Percentiles rank a stretch among this genome's conserved stretches.
Evolutionary conservation across 2,329 filamentous ascomycete species (phyloP).

Genomic region (Trichophyton benhamiae): DNA sequence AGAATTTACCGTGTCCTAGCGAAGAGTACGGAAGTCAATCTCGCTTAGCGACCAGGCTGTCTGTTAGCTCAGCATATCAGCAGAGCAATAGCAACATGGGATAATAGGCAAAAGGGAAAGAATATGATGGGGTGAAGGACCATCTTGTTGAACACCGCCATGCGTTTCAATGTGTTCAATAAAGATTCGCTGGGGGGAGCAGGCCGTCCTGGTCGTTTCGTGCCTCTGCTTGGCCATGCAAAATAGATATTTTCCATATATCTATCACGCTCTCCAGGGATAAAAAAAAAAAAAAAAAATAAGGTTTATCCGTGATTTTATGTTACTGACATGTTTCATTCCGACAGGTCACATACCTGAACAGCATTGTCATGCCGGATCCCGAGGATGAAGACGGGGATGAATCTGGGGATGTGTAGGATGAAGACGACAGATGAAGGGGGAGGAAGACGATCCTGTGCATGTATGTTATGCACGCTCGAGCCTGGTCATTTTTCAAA

Average conservation of each 20-base stretch:
- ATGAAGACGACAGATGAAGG: not conserved
- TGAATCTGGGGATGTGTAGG: slow-evolving; percentile 20
- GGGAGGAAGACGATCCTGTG: not conserved
- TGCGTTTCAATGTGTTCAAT: slow-evolving; percentile 2
- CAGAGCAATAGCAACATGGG: not conserved
- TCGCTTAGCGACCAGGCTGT: slow-evolving; percentile 4
- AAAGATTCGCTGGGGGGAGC: slow-evolving; percentile 3
- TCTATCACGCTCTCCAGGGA: not conserved
- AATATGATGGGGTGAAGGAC: not conserved
- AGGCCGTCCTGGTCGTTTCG: not conserved
- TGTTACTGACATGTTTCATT: slow-evolving; percentile 6
- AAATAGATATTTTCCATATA: slow-evolving; percentile 3
- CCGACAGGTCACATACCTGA: slow-evolving; percentile 55
- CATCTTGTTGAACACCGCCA: not conserved
- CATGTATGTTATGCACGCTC: not conserved
- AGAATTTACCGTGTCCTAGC: slow-evolving; percentile 1
- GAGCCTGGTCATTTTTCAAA: not conserved
- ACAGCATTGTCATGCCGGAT: slow-evolving; percentile 63
- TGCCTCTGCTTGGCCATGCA: slow-evolving; percentile 6
- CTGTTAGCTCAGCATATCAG: not conserved
- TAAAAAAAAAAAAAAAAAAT: not conserved
- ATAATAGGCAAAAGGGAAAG: not conserved
- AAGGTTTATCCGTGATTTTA: slow-evolving; percentile 3
- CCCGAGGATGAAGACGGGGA: slow-evolving; percentile 37
- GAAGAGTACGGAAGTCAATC: not conserved